Conservation (phyloP, 257 asterid genomes). For the Scutellaria baicalensis region DNA sequence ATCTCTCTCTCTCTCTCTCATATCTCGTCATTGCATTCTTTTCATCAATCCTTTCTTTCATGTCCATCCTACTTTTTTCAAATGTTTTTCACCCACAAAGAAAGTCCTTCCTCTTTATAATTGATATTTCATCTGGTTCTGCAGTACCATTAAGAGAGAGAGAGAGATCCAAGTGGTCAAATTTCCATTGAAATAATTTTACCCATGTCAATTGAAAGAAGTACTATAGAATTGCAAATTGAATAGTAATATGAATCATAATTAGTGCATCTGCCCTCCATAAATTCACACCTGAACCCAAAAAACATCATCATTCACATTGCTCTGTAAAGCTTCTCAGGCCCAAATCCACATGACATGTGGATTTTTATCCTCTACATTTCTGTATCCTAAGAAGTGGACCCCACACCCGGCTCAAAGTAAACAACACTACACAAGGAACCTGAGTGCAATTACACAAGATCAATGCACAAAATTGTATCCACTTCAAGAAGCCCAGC, state of each 20-base stretch:
- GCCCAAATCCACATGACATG: no score
- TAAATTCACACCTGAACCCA: background rate
- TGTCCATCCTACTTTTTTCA: background rate
- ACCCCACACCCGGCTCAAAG: background rate
- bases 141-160: no score
- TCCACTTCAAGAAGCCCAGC: constrained; percentile 1
- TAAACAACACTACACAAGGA: background rate
- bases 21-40: background rate
- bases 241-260: background rate
- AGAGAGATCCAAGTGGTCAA: background rate
- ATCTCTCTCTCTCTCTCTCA: background rate
- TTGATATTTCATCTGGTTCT: no score
- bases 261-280: background rate
- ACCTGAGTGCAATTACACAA: background rate
- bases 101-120: background rate
- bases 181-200: background rate
- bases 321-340: background rate
- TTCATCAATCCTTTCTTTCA: background rate
- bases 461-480: constrained; percentile 2
- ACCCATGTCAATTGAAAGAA: background rate
- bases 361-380: no score
- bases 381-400: no score
- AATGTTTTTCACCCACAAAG: background rate
- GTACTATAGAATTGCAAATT: background rate
- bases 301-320: background rate